These are phyloP conservation scores for Globisporangium acanthophoron DNA, from an alignment of 352 stramenopile species.

Conservation along the genomic window DNA sequence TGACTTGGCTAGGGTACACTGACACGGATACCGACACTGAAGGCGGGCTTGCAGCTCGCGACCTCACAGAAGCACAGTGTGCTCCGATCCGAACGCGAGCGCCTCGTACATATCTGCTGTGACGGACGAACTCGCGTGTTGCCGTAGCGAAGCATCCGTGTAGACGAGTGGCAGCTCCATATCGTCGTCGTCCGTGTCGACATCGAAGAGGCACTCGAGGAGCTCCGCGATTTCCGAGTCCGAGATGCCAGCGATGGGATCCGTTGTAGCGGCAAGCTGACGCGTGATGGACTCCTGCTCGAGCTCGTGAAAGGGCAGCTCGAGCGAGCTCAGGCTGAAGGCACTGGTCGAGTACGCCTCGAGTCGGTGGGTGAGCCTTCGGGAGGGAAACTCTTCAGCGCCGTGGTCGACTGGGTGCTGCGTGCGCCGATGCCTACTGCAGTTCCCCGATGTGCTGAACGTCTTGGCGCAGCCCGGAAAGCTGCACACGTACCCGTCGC, in stretches of 20 bases:
- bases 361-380: neutral
- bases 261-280: neutral
- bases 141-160: neutral
- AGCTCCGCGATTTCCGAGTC: neutral
- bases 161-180: neutral
- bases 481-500: conserved; percentile 43
- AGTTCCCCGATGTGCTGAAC: conserved; percentile 61
- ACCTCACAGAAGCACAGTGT: neutral
- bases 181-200: neutral
- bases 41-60: too few relatives aligned
- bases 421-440: conserved; percentile 56
- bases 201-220: neutral
- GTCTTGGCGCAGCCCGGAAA: conserved; percentile 45
- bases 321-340: neutral
- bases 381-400: neutral
- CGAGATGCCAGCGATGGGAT: neutral
- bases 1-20: too few relatives aligned
- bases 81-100: neutral
- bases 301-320: neutral
- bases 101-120: neutral
- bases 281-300: neutral
- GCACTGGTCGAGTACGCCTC: neutral
- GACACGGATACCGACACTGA: too few relatives aligned
- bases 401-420: conserved; percentile 22
- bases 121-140: neutral